phyloP scores from a whole-genome alignment of 2,329 filamentous ascomycete genomes.

The Tricladium varicosporioides region DNA sequence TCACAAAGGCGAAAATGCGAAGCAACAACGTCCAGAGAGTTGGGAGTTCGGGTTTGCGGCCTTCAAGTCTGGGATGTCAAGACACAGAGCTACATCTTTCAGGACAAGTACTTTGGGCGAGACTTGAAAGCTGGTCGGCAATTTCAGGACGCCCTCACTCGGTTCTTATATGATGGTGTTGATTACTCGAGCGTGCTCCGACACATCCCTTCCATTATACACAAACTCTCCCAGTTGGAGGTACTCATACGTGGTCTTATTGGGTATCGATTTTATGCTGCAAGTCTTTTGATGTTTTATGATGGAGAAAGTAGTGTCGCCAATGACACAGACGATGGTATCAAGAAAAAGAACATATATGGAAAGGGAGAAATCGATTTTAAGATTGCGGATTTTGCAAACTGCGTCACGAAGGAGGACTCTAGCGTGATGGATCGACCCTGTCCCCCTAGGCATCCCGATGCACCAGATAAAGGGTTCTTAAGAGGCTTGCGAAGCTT shows the following conservation, averaged over 20 bases:
- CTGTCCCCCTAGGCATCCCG: constrained; percentile 79
- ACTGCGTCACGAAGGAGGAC: constrained; percentile 90
- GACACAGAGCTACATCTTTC: constrained; percentile 83
- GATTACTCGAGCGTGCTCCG: constrained; percentile 76
- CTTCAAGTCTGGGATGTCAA: constrained; percentile 94
- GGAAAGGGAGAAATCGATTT: constrained; percentile 68
- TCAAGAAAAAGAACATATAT: constrained; percentile 39
- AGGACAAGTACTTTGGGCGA: constrained; percentile 96
- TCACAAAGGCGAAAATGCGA: constrained; percentile 93
- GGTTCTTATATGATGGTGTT: constrained; percentile 88
- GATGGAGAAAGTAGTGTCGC: constrained; percentile 71
- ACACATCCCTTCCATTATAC: constrained; percentile 83
- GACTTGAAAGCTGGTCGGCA: constrained; percentile 82
- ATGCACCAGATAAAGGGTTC: constrained; percentile 84
- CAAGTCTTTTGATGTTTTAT: constrained; percentile 92
- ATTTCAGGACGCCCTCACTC: constrained; percentile 83
- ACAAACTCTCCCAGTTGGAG: constrained; percentile 81
- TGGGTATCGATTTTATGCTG: constrained; percentile 93
- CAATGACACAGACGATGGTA: constrained; percentile 41
- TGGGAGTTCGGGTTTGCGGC: constrained; percentile 91
- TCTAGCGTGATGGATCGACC: constrained; percentile 52
- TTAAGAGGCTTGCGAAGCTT: constrained; percentile 79
- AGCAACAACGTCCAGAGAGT: constrained; percentile 83
- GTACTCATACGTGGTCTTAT: constrained; percentile 75
- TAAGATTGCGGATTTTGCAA: constrained; percentile 98